These are phyloP conservation scores for Xylariaceae sp. DNA, from an alignment of 2,329 filamentous ascomycete species.

Conservation along the genomic window DNA sequence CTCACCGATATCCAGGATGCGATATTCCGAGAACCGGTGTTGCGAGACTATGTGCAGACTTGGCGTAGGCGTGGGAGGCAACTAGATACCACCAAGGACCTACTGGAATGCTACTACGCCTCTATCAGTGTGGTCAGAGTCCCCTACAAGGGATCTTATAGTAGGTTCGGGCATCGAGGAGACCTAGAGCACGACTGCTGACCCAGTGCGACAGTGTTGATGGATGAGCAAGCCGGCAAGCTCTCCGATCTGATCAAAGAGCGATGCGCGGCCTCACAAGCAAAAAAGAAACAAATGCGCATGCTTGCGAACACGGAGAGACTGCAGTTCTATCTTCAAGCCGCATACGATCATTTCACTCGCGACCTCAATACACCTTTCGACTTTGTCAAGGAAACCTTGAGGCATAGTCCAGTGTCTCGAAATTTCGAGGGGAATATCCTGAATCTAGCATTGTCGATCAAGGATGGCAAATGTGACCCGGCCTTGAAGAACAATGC, in stretches of 20 bases:
- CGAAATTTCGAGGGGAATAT: conserved; percentile 30
- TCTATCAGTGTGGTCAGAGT: conserved; percentile 44
- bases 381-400: conserved; percentile 29
- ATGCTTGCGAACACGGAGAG: conserved; percentile 27
- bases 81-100: conserved; percentile 40
- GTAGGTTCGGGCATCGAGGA: conserved; percentile 12
- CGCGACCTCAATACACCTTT: conserved; percentile 28
- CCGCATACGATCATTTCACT: conserved; percentile 29
- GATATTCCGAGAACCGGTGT: conserved; percentile 27
- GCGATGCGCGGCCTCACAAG: conserved; percentile 35
- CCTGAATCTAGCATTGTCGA: conserved; percentile 23
- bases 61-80: conserved; percentile 37
- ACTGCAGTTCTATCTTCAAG: conserved; percentile 27
- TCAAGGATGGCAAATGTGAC: conserved; percentile 19
- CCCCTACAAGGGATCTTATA: conserved; percentile 34
- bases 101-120: conserved; percentile 47
- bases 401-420: conserved; percentile 27
- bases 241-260: conserved; percentile 38
- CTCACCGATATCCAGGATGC: conserved; percentile 31
- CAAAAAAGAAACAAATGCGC: conserved; percentile 38
- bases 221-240: conserved; percentile 43
- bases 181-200: conserved; percentile 3
- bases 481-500: conserved; percentile 15
- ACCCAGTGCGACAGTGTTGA: conserved; percentile 33
- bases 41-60: conserved; percentile 35